These are phyloP conservation scores for Elongisporangium undulatum DNA, from an alignment of 352 stramenopile genomes.

Conservation along the genomic window DNA sequence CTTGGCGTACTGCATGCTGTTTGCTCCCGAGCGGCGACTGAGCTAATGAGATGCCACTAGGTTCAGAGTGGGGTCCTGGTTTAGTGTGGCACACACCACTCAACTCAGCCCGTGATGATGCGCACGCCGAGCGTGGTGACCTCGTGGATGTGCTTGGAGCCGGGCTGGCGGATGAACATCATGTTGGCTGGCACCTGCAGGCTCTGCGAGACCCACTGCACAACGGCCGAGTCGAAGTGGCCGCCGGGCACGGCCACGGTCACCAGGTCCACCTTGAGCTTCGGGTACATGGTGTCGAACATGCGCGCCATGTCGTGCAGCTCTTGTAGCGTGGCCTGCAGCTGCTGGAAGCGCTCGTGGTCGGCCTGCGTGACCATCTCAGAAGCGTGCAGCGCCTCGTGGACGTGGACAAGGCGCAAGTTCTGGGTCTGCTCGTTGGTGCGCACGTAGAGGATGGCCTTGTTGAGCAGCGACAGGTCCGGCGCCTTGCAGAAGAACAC, in stretches of 20 bases:
- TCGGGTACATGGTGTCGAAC: conserved; percentile 91
- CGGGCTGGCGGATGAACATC: conserved; percentile 92
- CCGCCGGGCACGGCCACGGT: conserved; percentile 48
- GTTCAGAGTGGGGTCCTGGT: not conserved
- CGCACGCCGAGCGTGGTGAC: conserved; percentile 81
- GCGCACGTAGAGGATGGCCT: conserved; percentile 92
- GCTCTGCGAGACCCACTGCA: conserved; percentile 82
- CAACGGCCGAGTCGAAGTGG: conserved; percentile 68
- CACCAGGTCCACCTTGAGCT: conserved; percentile 89
- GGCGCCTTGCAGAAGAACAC: conserved; percentile 91
- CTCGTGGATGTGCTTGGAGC: conserved; percentile 88
- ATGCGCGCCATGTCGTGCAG: conserved; percentile 72
- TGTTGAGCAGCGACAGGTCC: conserved; percentile 89
- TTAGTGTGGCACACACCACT: conserved; percentile 7
- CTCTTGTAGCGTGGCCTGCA: conserved; percentile 45
- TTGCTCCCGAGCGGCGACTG: not conserved
- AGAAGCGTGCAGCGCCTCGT: conserved; percentile 23
- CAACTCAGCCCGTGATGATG: conserved; percentile 74
- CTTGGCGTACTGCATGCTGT: conserved; percentile 63
- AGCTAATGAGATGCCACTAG: not conserved
- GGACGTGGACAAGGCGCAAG: conserved; percentile 87
- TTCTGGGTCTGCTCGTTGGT: conserved; percentile 91
- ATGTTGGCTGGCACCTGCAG: conserved; percentile 84
- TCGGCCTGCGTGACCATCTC: conserved; percentile 33
- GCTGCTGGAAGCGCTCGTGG: conserved; percentile 21